Evolutionary conservation across 805 yeast species (phyloP).

Genomic region (Monosporozyma aquatica): DNA sequence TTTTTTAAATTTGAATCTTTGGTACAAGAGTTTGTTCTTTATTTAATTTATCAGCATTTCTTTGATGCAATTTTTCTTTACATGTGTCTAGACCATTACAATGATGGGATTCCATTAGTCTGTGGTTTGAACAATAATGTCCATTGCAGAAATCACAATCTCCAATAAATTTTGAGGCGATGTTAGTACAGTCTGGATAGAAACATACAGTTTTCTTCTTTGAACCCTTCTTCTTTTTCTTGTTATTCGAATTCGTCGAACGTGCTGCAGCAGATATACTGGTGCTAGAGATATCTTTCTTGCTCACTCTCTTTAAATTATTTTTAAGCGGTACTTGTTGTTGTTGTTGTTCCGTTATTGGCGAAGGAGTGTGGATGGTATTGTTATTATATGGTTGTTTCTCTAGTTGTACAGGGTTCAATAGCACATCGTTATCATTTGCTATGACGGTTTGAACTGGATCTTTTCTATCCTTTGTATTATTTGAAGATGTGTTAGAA

Average conservation of each 20-base stretch:
- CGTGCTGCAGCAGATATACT: too few relatives aligned
- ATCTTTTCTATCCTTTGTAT: not conserved
- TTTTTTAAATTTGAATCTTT: slow-evolving; percentile 40
- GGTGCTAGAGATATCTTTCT: slow-evolving; percentile 14
- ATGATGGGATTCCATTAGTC: slow-evolving; percentile 74
- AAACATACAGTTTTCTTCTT: slow-evolving; percentile 39
- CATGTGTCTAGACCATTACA: slow-evolving; percentile 72
- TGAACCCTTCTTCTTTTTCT: slow-evolving; percentile 31
- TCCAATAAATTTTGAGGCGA: slow-evolving; percentile 60
- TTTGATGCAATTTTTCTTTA: slow-evolving; percentile 74
- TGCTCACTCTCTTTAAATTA: slow-evolving; percentile 8
- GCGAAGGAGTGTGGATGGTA: too few relatives aligned
- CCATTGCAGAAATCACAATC: slow-evolving; percentile 80
- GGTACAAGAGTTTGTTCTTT: slow-evolving; percentile 68
- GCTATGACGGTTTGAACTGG: not conserved
- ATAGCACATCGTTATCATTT: not conserved
- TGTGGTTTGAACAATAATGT: slow-evolving; percentile 77
- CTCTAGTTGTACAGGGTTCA: not conserved
- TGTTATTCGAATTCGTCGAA: slow-evolving; percentile 2
- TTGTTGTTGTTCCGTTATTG: too few relatives aligned
- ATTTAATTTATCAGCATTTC: slow-evolving; percentile 75
- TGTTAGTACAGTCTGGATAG: slow-evolving; percentile 50
- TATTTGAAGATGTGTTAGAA: not conserved
- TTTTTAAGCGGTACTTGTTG: not conserved
- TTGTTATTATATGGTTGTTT: too few relatives aligned